Evolutionary conservation across 306 rosid species (phyloP).

Genomic region (Trifolium pratense): DNA sequence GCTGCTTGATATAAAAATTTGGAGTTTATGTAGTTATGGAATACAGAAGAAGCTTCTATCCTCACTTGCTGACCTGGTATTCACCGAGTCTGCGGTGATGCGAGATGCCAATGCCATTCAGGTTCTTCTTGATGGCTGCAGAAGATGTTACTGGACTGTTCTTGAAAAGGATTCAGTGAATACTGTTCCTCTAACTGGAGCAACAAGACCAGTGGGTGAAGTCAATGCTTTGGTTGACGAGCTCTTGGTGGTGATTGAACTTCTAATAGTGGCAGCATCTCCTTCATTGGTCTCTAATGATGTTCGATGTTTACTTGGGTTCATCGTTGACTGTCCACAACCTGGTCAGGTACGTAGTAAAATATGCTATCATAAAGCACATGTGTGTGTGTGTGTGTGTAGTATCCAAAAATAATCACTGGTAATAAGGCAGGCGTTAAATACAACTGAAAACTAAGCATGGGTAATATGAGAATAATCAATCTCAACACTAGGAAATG

Average conservation of each 20-base stretch:
- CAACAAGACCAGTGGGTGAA: slow-evolving; percentile 83
- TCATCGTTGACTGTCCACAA: slow-evolving; percentile 92
- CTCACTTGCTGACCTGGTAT: slow-evolving; percentile 98
- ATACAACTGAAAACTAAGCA: too few relatives aligned
- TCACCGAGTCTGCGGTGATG: slow-evolving; percentile 86
- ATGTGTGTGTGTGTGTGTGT: slow-evolving; percentile 20
- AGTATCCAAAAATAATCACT: slow-evolving; percentile 6
- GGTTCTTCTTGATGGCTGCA: slow-evolving; percentile 93
- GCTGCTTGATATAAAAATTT: slow-evolving; percentile 84
- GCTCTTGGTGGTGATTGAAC: slow-evolving; percentile 90
- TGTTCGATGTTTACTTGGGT: slow-evolving; percentile 83
- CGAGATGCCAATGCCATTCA: slow-evolving; percentile 98
- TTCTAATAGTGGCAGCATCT: slow-evolving; percentile 83
- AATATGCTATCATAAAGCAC: slow-evolving; percentile 35
- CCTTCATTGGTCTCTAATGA: slow-evolving; percentile 75
- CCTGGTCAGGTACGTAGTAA: slow-evolving; percentile 76
- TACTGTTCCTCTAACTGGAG: slow-evolving; percentile 70
- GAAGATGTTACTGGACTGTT: slow-evolving; percentile 94
- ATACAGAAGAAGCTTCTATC: slow-evolving; percentile 97
- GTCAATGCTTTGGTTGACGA: slow-evolving; percentile 98
- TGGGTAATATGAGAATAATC: too few relatives aligned
- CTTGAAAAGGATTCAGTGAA: slow-evolving; percentile 81
- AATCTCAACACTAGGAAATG: too few relatives aligned
- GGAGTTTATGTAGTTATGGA: slow-evolving; percentile 97
- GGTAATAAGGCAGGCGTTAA: too few relatives aligned